Evolutionary conservation across 129 eudicot species (phyloP).

Genomic region (Flaveria linearis): DNA sequence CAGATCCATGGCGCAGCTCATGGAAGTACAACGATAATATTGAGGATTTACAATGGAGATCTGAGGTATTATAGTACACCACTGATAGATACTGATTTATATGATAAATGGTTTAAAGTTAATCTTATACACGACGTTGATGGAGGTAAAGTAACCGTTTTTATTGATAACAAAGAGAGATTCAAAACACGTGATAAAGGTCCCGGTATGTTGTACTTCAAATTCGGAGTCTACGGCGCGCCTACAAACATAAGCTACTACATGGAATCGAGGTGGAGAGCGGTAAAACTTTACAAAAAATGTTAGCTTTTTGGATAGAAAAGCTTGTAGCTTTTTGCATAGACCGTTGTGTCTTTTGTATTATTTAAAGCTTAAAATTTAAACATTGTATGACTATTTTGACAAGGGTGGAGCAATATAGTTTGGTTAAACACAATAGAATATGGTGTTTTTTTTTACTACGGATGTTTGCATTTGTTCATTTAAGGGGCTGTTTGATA

Average conservation of each 20-base stretch:
- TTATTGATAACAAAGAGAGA: conserved; percentile 28
- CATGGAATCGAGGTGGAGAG: conserved; percentile 54
- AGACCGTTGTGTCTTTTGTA: neutral
- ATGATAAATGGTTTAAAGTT: conserved; percentile 49
- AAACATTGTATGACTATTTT: neutral
- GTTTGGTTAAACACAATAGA: neutral
- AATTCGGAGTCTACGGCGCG: conserved; percentile 49
- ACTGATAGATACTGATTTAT: conserved; percentile 28
- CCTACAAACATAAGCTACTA: conserved; percentile 41
- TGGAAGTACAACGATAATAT: conserved; percentile 32
- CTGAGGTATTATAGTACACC: conserved; percentile 39
- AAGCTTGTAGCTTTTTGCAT: neutral
- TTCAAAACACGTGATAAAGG: conserved; percentile 34
- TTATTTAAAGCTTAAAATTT: neutral
- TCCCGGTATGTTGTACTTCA: conserved; percentile 40
- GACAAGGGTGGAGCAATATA: neutral
- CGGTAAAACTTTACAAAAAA: conserved; percentile 39
- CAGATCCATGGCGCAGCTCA: conserved; percentile 52
- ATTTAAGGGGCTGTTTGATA: too few relatives aligned
- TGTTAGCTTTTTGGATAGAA: neutral
- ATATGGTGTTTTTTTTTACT: neutral
- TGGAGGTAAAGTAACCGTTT: conserved; percentile 39
- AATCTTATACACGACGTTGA: conserved; percentile 45
- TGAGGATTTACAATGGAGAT: conserved; percentile 47
- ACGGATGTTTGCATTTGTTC: too few relatives aligned